Evolutionary conservation across 1,139 yeast species (phyloP), one percentile per base, ranked within the genome.

Genomic region (Petasospora fabianii): DNA sequence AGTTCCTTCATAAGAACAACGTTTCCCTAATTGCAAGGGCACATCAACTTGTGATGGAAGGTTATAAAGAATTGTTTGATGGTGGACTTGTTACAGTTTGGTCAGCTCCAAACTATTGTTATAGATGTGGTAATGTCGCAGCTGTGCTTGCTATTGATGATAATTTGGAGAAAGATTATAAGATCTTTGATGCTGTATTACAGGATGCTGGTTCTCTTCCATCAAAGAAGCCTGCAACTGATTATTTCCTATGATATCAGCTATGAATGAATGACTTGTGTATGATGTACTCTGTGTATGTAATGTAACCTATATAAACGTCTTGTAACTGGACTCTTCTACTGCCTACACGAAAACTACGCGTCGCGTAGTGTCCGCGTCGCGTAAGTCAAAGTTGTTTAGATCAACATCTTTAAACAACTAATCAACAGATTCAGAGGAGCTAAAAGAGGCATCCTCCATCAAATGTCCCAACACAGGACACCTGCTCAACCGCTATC

Each of bases 31-130:
- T 94, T 48, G 96, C 97, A 6, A 76, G 98, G 58, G 98, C 98
- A 6, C 98, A 92, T 67, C 98, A 92, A 67, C 75, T 92, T 61
- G 97, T 92, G 30, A 92, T 92, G 98, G 98, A 92, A 58, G 98
- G 98, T 30, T 84, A 82, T 65, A 73, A 86, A 52, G 95, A 87
- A 60, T 82, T 86, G 72, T 88, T 87, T 56, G 86, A 84, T 51
- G 85, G 84, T 27, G 84, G 85, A 24, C 75, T 88, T 42, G 96
- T 88, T 17, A 88, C 97, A 1, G 96, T 88, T 50, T 90, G 85
- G 88, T 80, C 82, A 14, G 97, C 97, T 17, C 97, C 97, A 14
- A 88, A 88, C 59, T 88, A 88, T 62, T 88, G 97, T 65, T 88
- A 88, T 61, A 73, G 97, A 48, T 88, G 97, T 64, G 97, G 97